Evolutionary conservation across 2,329 filamentous ascomycete species (phyloP).

Genomic region (Daldinia sp.): DNA sequence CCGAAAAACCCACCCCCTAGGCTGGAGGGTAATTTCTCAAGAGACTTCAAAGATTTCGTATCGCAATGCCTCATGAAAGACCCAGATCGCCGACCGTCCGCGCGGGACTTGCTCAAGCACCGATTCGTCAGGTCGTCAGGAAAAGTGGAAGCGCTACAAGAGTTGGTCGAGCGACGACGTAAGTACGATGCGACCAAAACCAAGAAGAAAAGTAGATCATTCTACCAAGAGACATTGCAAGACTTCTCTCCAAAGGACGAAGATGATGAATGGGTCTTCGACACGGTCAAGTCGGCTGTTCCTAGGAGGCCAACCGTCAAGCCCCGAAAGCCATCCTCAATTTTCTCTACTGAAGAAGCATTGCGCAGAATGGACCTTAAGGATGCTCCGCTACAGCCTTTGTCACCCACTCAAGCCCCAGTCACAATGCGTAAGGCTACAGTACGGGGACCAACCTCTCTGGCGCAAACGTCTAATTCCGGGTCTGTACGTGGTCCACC

Average conservation of each 20-base stretch:
- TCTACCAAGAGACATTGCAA: slow-evolving; percentile 92
- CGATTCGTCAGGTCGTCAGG: slow-evolving; percentile 88
- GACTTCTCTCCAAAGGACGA: slow-evolving; percentile 72
- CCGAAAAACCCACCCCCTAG: slow-evolving; percentile 86
- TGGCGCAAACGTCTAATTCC: slow-evolving; percentile 48
- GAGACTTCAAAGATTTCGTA: slow-evolving; percentile 94
- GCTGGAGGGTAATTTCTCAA: slow-evolving; percentile 85
- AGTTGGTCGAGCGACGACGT: slow-evolving; percentile 83
- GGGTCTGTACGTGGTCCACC: slow-evolving; percentile 53
- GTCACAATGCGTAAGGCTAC: slow-evolving; percentile 69
- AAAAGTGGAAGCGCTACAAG: slow-evolving; percentile 86
- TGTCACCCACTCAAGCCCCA: slow-evolving; percentile 57
- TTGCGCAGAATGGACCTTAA: slow-evolving; percentile 68
- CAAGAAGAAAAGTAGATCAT: slow-evolving; percentile 75
- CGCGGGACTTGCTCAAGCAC: slow-evolving; percentile 87
- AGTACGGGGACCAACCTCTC: slow-evolving; percentile 57
- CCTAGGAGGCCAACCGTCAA: slow-evolving; percentile 63
- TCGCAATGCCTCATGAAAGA: slow-evolving; percentile 92
- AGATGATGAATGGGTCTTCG: slow-evolving; percentile 92
- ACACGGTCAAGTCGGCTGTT: slow-evolving; percentile 82
- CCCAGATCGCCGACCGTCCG: slow-evolving; percentile 81
- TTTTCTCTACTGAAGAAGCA: slow-evolving; percentile 66
- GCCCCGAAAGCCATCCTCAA: slow-evolving; percentile 64
- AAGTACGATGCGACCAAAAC: slow-evolving; percentile 80
- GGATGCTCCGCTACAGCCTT: slow-evolving; percentile 65